Conservation (phyloP, 192 early-diverging fungal species). For the Coemansia sp. region DNA sequence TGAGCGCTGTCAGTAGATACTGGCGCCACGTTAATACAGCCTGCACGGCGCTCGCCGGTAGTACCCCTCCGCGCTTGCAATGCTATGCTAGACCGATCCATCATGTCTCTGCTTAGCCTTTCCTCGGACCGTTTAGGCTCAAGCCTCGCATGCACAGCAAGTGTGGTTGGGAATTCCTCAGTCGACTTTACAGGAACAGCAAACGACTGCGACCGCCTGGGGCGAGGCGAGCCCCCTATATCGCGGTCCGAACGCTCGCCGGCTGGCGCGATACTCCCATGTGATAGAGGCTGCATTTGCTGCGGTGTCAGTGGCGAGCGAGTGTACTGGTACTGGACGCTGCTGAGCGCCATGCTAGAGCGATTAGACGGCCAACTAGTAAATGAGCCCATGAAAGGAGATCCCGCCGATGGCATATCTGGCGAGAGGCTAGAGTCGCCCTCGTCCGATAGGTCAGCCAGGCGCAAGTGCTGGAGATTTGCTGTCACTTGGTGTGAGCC, state of each 20-base stretch:
- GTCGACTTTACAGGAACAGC: slow-evolving; percentile 12
- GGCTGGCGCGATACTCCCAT: not conserved
- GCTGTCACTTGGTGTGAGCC: not conserved
- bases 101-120: slow-evolving; percentile 17
- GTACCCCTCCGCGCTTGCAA: slow-evolving; percentile 34
- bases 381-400: slow-evolving; percentile 14
- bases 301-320: not conserved
- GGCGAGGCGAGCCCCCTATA: slow-evolving; percentile 19
- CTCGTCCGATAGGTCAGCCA: not conserved
- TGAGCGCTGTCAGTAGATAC: not conserved
- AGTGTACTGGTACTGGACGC: slow-evolving; percentile 51
- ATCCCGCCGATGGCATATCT: not conserved
- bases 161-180: slow-evolving; percentile 1
- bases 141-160: not conserved
- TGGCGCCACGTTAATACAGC: slow-evolving; percentile 10
- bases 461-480: not conserved
- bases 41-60: slow-evolving; percentile 26
- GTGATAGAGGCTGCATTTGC: not conserved
- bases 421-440: slow-evolving; percentile 14
- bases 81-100: slow-evolving; percentile 33
- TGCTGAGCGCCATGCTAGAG: slow-evolving; percentile 37
- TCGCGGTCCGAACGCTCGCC: slow-evolving; percentile 5
- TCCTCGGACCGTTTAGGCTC: slow-evolving; percentile 2
- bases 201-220: slow-evolving; percentile 51
- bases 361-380: slow-evolving; percentile 20